Conservation (phyloP, 192 early-diverging fungal genomes). For the Gryganskiella cystojenkinii region DNA sequence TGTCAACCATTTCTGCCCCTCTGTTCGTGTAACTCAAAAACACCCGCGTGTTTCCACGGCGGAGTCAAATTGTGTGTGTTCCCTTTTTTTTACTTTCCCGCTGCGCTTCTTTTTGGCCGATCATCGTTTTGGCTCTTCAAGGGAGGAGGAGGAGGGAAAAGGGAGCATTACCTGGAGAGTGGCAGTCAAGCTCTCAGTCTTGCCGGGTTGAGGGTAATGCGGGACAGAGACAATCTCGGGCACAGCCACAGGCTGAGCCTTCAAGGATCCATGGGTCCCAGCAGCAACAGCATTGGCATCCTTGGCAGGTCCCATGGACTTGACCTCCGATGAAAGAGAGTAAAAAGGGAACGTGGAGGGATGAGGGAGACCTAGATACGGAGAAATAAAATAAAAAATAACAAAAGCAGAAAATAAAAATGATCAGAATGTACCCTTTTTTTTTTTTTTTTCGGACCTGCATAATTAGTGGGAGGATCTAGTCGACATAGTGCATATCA, state of each 20-base stretch:
- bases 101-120: no score
- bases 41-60: no score
- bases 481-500: no score
- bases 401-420: background rate
- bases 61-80: no score
- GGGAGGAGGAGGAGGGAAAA: background rate
- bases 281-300: background rate
- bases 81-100: no score
- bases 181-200: slow-evolving; percentile 33
- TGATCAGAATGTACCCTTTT: no score
- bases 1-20: no score
- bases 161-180: slow-evolving; percentile 44
- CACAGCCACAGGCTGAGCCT: background rate
- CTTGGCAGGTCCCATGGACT: slow-evolving; percentile 45
- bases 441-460: no score
- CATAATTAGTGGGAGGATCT: no score
- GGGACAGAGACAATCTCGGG: slow-evolving; percentile 62
- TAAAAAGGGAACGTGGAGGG: slow-evolving; percentile 70
- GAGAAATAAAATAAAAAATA: background rate
- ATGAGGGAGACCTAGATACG: slow-evolving; percentile 64
- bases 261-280: background rate
- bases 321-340: slow-evolving; percentile 54
- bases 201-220: slow-evolving; percentile 32
- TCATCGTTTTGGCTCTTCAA: no score
- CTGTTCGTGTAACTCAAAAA: no score